Percentiles rank a stretch among this genome's conserved stretches.
Conservation (phyloP, 441 rosid genomes). For the Populus hybrid region DNA sequence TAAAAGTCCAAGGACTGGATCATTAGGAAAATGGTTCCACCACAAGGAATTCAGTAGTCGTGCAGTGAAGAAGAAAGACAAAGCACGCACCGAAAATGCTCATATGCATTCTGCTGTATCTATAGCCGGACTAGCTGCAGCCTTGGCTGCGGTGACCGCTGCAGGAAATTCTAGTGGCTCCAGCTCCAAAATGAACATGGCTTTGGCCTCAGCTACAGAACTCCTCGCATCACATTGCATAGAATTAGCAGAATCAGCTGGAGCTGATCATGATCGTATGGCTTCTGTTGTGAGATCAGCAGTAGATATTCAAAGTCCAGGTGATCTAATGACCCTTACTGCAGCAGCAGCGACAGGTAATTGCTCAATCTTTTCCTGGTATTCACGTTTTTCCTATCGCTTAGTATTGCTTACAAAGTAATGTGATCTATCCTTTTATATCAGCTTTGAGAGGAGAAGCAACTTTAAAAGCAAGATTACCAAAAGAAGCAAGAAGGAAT, state of each 20-base stretch:
- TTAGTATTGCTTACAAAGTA: background rate
- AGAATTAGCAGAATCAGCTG: constrained; percentile 75
- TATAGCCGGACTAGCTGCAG: constrained; percentile 87
- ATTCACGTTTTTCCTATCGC: background rate
- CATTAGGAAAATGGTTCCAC: constrained; percentile 82
- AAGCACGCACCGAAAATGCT: constrained; percentile 70
- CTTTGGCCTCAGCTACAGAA: constrained; percentile 84
- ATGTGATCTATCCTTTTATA: background rate
- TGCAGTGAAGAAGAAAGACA: constrained; percentile 72
- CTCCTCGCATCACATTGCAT: constrained; percentile 88
- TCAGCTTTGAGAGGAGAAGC: constrained; percentile 94
- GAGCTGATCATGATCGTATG: constrained; percentile 76
- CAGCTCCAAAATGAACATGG: constrained; percentile 62
- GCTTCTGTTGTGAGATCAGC: constrained; percentile 76
- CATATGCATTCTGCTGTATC: constrained; percentile 77
- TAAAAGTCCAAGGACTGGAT: constrained; percentile 48
- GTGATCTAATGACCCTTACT: constrained; percentile 91
- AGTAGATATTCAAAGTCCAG: constrained; percentile 65
- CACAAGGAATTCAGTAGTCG: constrained; percentile 47
- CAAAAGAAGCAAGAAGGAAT: constrained; percentile 81
- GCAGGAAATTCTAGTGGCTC: constrained; percentile 38
- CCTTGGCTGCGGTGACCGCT: constrained; percentile 71
- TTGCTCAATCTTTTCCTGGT: background rate
- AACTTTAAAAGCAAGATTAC: constrained; percentile 69
- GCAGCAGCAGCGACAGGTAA: constrained; percentile 96